Conservation (phyloP, 441 rosid species). For the Hura crepitans region DNA sequence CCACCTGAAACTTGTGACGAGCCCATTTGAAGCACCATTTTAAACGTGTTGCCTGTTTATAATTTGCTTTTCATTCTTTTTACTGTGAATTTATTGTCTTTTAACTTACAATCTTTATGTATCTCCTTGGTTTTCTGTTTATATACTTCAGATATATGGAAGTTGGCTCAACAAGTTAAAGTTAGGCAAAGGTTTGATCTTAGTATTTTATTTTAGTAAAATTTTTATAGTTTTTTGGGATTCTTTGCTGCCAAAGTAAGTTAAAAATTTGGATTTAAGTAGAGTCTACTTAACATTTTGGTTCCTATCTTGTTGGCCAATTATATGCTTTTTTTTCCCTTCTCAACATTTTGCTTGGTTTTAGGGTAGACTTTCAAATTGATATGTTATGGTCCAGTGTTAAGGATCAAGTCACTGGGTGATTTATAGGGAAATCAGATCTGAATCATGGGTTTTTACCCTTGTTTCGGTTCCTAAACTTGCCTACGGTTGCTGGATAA, state of each 20-base stretch:
- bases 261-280: background rate
- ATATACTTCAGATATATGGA: constrained; percentile 50
- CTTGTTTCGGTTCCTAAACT: too few relatives aligned
- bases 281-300: background rate
- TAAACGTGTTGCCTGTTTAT: background rate
- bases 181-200: constrained; percentile 77
- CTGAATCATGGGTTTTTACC: too few relatives aligned
- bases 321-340: background rate
- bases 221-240: background rate
- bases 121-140: background rate
- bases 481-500: too few relatives aligned
- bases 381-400: too few relatives aligned
- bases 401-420: too few relatives aligned
- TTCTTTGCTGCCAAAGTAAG: background rate
- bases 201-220: constrained; percentile 3
- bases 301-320: too few relatives aligned
- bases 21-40: background rate
- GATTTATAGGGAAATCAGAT: too few relatives aligned
- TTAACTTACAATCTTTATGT: background rate
- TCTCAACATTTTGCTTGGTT: background rate
- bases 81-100: background rate
- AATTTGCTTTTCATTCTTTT: background rate
- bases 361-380: background rate
- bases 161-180: constrained; percentile 67
- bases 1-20: background rate